Conservation (phyloP, 805 yeast genomes). For the Metschnikowia henanensis region DNA sequence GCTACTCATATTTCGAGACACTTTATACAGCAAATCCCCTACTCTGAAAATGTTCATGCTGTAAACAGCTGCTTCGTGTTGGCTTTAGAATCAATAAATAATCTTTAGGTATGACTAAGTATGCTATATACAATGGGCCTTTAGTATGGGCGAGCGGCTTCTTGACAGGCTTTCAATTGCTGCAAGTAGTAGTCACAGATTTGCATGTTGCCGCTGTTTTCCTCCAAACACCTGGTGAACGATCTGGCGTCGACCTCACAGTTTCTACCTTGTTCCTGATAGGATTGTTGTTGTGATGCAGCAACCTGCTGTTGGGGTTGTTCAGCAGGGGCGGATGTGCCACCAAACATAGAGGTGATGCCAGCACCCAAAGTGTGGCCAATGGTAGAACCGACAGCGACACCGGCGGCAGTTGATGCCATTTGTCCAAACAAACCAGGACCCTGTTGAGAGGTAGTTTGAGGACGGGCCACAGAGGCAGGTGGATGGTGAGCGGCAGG, state of each 20-base stretch:
- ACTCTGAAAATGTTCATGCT: too few species aligned
- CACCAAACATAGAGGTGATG: constrained; percentile 84
- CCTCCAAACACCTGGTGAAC: constrained; percentile 94
- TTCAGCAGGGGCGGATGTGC: constrained; percentile 52
- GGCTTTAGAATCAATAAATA: too few species aligned
- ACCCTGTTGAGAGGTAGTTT: constrained; percentile 40
- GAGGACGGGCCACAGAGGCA: constrained; percentile 46
- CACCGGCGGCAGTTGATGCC: constrained; percentile 99
- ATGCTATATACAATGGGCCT: neutral
- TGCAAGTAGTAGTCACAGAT: constrained; percentile 96
- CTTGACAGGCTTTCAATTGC: constrained; percentile 97
- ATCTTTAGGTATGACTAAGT: too few species aligned
- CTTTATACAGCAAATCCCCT: too few species aligned
- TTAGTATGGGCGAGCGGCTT: constrained; percentile 82
- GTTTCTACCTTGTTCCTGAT: constrained; percentile 47
- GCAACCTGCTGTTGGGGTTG: constrained; percentile 47
- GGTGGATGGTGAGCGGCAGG: constrained; percentile 35
- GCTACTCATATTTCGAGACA: too few species aligned
- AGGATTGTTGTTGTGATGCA: constrained; percentile 33
- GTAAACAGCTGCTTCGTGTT: too few species aligned
- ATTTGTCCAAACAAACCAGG: constrained; percentile 95
- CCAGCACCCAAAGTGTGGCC: constrained; percentile 98
- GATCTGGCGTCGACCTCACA: constrained; percentile 95
- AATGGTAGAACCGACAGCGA: constrained; percentile 96
- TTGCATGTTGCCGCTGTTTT: constrained; percentile 94